Evolutionary conservation across 345 rosid species (phyloP), one percentile per base, ranked within the genome.

Genomic region (Populus pruinosa): DNA sequence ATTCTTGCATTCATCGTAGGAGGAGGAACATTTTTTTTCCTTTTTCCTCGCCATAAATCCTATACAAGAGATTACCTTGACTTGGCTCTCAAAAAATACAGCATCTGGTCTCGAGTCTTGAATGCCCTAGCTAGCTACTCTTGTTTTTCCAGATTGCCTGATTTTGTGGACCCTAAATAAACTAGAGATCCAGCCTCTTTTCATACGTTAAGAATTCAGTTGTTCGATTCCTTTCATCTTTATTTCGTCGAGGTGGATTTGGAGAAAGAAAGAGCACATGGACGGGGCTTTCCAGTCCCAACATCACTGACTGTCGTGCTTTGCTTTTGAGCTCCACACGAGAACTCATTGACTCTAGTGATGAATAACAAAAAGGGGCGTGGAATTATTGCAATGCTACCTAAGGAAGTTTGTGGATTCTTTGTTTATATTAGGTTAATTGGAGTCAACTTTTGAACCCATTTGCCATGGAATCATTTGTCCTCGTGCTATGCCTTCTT

Each of bases 211-310:
- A 69, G 81, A 76, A 73, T 71, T 23, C 78, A 35, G 84, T 12
- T 78, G 84, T 74, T 41, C 73, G n/a, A 70, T 83, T 83, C 76
- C 77, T 83, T 80, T 85, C 82, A 47, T 77, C 50, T 67, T 82
- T 78, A 82, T 80, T 75, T 36, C 69, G 36, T 78, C 67, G 76
- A 41, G 35, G 18, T 39, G 1, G 73, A 56, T 36, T 64, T 35
- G 7, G 5, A 35, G 68, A 70, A 64, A 61, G 25, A 10, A 56
- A 62, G 75, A 17, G 59, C 38, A 56, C 49, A 49, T 17, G 18
- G 44, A 25, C 29, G 74, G 44, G 4, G 38, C 36, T 29, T 29
- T 62, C 35, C 53, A 44, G 3, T 47, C 8, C 69, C 80, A 62
- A 70, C 63, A 9, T 8, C 43, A 8, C 10, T 1, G 43, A 1